Conservation (phyloP, 805 yeast genomes). For the Hanseniaspora guilliermondii region DNA sequence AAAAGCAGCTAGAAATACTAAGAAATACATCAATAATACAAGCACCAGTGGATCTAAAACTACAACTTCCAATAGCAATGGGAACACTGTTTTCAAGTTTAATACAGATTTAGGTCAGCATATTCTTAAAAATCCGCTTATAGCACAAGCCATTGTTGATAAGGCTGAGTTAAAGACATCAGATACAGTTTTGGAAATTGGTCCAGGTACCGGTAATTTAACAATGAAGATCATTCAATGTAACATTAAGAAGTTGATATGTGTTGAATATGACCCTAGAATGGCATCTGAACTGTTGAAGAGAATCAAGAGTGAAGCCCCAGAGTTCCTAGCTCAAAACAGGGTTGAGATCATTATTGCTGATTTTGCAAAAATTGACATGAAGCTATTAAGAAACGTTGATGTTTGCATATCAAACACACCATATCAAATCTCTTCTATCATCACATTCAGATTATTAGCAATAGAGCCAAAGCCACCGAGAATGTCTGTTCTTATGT, state of each 20-base stretch:
- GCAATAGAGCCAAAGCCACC: conserved; percentile 82
- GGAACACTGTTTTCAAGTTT: conserved; percentile 79
- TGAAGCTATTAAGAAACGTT: conserved; percentile 56
- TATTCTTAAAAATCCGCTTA: conserved; percentile 86
- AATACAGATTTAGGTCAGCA: conserved; percentile 96
- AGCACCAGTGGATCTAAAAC: conserved; percentile 54
- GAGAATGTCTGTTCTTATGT: conserved; percentile 88
- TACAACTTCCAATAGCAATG: conserved; percentile 30
- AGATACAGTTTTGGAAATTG: conserved; percentile 88
- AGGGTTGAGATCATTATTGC: conserved; percentile 86
- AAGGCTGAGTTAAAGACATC: conserved; percentile 87
- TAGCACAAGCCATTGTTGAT: conserved; percentile 96
- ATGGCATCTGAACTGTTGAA: conserved; percentile 98
- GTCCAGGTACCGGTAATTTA: conserved; percentile 98
- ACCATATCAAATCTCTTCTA: conserved; percentile 95
- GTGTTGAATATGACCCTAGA: conserved; percentile 98
- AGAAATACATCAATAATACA: conserved; percentile 38
- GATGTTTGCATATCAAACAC: conserved; percentile 95
- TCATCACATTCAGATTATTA: conserved; percentile 81
- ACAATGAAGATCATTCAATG: conserved; percentile 86
- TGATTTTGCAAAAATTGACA: conserved; percentile 87
- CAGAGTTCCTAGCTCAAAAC: conserved; percentile 9
- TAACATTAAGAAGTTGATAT: conserved; percentile 76
- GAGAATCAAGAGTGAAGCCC: conserved; percentile 51
- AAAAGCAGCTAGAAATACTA: conserved; percentile 52